A percentile compares a stretch with the other conserved stretches of the same genome.
These are phyloP conservation scores for Termitomyces sp. DNA, from an alignment of 768 basidiomycete species.

Conservation along the genomic window DNA sequence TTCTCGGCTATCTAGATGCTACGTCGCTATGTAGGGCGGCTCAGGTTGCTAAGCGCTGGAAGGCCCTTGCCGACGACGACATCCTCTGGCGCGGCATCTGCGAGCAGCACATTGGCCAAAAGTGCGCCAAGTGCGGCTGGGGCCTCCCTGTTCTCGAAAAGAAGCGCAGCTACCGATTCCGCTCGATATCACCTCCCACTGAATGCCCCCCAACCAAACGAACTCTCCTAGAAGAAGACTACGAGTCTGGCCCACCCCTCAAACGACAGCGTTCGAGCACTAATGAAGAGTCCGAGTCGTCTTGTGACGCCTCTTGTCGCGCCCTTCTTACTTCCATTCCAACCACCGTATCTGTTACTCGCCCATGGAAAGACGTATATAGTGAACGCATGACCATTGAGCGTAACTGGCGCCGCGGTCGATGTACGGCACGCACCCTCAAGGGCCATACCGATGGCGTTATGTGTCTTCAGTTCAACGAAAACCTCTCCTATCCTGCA, in stretches of 20 bases:
- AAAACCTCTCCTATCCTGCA: constrained; percentile 72
- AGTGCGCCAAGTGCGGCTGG: constrained; percentile 97
- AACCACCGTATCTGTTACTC: constrained; percentile 43
- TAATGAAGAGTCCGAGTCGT: constrained; percentile 10
- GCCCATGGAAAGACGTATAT: constrained; percentile 98
- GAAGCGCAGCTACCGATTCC: constrained; percentile 43
- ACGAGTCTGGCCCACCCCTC: constrained; percentile 27
- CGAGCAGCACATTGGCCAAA: constrained; percentile 97
- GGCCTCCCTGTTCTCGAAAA: constrained; percentile 88
- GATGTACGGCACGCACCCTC: constrained; percentile 78
- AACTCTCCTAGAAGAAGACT: constrained; percentile 30
- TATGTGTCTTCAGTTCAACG: constrained; percentile 95
- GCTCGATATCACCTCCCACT: constrained; percentile 19
- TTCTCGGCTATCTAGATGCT: constrained; percentile 87
- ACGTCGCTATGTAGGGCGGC: constrained; percentile 91
- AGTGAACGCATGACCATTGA: constrained; percentile 95
- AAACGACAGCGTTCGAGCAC: constrained; percentile 48
- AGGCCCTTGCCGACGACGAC: constrained; percentile 88
- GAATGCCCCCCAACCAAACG: constrained; percentile 28
- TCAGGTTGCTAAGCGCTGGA: constrained; percentile 86
- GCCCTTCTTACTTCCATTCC: constrained; percentile 27
- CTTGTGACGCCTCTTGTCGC: constrained; percentile 10
- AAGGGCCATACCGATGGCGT: constrained; percentile 94
- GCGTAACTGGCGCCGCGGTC: constrained; percentile 94
- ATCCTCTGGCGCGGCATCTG: constrained; percentile 94